Conservation (phyloP, 1,139 yeast genomes). For the Saccharomyces pastorianus region DNA sequence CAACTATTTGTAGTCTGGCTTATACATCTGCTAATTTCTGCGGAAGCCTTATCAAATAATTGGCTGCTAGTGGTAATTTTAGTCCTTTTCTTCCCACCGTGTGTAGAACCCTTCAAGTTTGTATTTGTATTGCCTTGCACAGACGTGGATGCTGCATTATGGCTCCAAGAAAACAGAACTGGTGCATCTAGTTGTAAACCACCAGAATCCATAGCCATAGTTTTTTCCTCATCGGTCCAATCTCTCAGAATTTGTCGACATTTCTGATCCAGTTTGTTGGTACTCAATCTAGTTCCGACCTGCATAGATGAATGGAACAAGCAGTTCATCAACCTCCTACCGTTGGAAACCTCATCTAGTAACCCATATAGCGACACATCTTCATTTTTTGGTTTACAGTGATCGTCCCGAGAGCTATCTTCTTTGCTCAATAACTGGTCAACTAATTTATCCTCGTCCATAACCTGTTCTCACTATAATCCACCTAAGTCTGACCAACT, state of each 20-base stretch:
- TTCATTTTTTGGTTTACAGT: not conserved
- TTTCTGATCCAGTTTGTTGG: slow-evolving; percentile 1
- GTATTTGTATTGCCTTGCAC: not conserved
- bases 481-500: not conserved
- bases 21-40: slow-evolving; percentile 7
- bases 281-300: not conserved
- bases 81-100: not conserved
- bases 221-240: slow-evolving; percentile 22
- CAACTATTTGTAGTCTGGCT: not conserved
- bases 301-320: slow-evolving; percentile 8
- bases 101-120: not conserved
- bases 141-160: slow-evolving; percentile 2
- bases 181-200: slow-evolving; percentile 18
- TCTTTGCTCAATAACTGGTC: not conserved
- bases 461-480: not conserved
- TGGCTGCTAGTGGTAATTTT: slow-evolving; percentile 15
- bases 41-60: slow-evolving; percentile 12
- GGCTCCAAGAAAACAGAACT: slow-evolving; percentile 25
- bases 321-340: slow-evolving; percentile 20
- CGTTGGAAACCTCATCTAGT: slow-evolving; percentile 19
- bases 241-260: slow-evolving; percentile 10
- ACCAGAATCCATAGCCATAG: slow-evolving; percentile 7
- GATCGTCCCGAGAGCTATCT: not conserved
- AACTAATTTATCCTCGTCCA: not conserved
- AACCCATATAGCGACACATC: slow-evolving; percentile 14